These are phyloP conservation scores for Talaromyces sp. DNA, from an alignment of 2,329 filamentous ascomycete genomes.

Conservation along the genomic window DNA sequence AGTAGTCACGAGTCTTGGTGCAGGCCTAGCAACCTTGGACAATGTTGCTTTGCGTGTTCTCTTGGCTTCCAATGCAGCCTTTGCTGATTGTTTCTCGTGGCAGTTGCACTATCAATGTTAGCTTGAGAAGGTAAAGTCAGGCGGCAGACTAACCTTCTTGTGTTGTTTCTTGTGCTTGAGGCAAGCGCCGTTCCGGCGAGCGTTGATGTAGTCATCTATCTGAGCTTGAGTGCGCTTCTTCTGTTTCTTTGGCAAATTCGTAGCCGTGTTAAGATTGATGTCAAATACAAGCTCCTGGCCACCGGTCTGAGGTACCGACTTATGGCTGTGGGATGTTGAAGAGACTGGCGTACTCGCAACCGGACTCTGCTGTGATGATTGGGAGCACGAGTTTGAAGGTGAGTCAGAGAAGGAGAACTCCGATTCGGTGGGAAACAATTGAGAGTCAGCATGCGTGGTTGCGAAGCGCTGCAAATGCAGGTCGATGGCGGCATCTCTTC, in stretches of 20 bases:
- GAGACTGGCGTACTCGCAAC: constrained; percentile 20
- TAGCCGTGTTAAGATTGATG: constrained; percentile 43
- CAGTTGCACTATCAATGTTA: constrained; percentile 37
- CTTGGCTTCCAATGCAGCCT: not conserved
- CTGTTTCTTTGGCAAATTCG: constrained; percentile 42
- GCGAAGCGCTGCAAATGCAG: constrained; percentile 39
- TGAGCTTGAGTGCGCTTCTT: constrained; percentile 42
- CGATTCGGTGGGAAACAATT: constrained; percentile 28
- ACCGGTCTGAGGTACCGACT: constrained; percentile 22
- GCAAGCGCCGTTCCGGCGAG: constrained; percentile 42
- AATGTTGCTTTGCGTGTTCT: not conserved
- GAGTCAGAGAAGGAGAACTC: constrained; percentile 34
- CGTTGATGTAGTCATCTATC: constrained; percentile 44
- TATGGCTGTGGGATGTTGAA: constrained; percentile 5
- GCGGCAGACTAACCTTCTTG: constrained; percentile 34
- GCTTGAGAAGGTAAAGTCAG: not conserved
- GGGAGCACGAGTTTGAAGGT: constrained; percentile 27
- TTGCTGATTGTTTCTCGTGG: constrained; percentile 29
- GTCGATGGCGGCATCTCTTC: constrained; percentile 41
- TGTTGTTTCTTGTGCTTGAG: constrained; percentile 45
- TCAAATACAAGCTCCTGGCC: constrained; percentile 41
- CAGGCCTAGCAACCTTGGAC: not conserved
- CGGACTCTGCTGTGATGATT: constrained; percentile 23
- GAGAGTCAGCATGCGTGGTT: constrained; percentile 25
- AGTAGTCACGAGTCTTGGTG: not conserved